Percentiles rank a stretch among this genome's conserved stretches.
These are phyloP conservation scores for Aeschynomene evenia DNA, from an alignment of 306 rosid genomes.

Conservation along the genomic window DNA sequence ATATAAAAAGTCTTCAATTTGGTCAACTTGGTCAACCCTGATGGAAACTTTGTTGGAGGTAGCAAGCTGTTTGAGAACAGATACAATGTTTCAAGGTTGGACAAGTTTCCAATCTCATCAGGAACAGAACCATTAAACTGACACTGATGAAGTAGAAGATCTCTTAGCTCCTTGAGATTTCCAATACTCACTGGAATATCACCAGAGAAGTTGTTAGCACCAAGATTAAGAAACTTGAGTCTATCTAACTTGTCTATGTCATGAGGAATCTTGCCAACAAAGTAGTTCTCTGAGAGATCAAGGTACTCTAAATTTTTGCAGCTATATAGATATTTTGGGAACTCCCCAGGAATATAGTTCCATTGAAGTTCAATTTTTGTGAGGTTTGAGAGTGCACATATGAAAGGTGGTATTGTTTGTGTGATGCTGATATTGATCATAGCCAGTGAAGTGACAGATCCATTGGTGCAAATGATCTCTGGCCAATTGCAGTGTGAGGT, in stretches of 20 bases:
- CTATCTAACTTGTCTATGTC: conserved; percentile 39
- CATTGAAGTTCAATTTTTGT: conserved; percentile 4
- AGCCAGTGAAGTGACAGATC: conserved; percentile 36
- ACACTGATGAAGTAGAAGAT: conserved; percentile 24
- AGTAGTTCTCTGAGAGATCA: conserved; percentile 41
- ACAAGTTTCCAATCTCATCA: conserved; percentile 47
- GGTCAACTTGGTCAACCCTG: conserved; percentile 36
- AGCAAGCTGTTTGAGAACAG: neutral
- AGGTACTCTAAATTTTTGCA: conserved; percentile 44
- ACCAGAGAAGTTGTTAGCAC: conserved; percentile 44
- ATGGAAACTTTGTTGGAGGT: conserved; percentile 34
- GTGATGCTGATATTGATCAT: conserved; percentile 5
- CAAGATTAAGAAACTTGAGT: conserved; percentile 40
- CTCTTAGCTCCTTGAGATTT: conserved; percentile 32
- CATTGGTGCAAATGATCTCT: conserved; percentile 39
- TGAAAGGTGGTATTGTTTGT: conserved; percentile 41
- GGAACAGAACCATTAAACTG: conserved; percentile 40
- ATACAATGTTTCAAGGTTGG: conserved; percentile 35
- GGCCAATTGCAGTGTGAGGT: conserved; percentile 52
- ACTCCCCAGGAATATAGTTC: conserved; percentile 38
- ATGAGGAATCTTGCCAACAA: conserved; percentile 38
- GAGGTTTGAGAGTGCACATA: conserved; percentile 56
- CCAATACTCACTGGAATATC: conserved; percentile 50
- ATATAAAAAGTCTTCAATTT: conserved; percentile 38
- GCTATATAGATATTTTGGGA: conserved; percentile 42